phyloP scores from a whole-genome alignment of 495 filamentous ascomycete genomes.

The Geoglossum glabrum region DNA sequence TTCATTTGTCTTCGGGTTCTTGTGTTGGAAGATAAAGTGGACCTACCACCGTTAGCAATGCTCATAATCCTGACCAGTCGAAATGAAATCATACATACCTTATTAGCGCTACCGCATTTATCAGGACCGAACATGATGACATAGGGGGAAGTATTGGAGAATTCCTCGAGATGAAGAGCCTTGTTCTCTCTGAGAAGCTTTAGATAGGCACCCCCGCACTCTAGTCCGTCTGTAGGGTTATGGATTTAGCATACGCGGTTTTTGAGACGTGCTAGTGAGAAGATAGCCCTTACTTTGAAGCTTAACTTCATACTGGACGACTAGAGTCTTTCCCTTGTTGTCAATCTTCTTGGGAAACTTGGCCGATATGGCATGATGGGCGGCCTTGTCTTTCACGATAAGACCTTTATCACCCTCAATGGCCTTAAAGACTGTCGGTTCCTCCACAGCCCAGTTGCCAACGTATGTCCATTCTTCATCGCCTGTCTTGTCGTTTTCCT shows the following conservation, averaged over 20 bases:
- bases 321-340: constrained; percentile 88
- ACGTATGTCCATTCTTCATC: constrained; percentile 97
- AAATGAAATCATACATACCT: constrained; percentile 28
- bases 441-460: constrained; percentile 91
- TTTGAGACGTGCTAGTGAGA: neutral
- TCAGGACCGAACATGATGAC: constrained; percentile 99
- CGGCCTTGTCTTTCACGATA: constrained; percentile 88
- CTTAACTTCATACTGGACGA: constrained; percentile 99
- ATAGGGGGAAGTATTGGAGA: constrained; percentile 92
- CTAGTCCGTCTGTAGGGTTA: constrained; percentile 50
- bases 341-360: constrained; percentile 95
- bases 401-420: constrained; percentile 94
- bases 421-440: constrained; percentile 78
- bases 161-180: constrained; percentile 90
- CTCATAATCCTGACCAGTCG: neutral
- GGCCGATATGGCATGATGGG: constrained; percentile 97
- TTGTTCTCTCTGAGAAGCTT: constrained; percentile 98
- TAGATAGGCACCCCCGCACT: constrained; percentile 97
- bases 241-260: constrained; percentile 8
- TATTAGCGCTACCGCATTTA: constrained; percentile 98
- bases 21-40: constrained; percentile 99
- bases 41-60: constrained; percentile 29
- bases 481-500: constrained; percentile 52
- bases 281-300: constrained; percentile 57
- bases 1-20: constrained; percentile 99